Base-by-base conservation (phyloP, 352 stramenopile genomes). In the Phytophthora megakarya region DNA sequence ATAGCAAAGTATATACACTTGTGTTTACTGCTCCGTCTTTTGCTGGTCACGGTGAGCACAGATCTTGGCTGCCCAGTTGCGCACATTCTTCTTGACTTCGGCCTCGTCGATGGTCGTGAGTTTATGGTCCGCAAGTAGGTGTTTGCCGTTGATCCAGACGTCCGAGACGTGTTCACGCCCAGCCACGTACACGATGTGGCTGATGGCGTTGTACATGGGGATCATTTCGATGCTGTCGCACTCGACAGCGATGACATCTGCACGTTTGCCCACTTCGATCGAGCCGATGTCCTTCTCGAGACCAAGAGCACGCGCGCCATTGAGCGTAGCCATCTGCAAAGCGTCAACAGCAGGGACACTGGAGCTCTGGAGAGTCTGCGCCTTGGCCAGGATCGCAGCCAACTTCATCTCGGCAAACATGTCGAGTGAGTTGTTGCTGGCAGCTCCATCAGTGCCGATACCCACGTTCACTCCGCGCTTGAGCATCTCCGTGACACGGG, bases 341-440 rank as follows among this genome's bases (percentile, higher is more conserved):
- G 82, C 86, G 35, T 70, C 72, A 3, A 70, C 65, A 0, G 86
- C 83, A 15, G 82, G 75, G 30, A 92, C 75, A 47, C 70, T 84
- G 32, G 73, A 90, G 60, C 81, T 81, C 40, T 90, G 49, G 22
- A 86, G 78, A 13, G 80, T 80, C 51, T 91, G 73, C 18, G 65
- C 83, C 78, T 97, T 97, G 58, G 84, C 88, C 19, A 97, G 52
- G n/a, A 96, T 77, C 4, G 87, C 86, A 7, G 87, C 86, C 46
- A 96, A 67, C 70, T 95, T 96, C 82, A 95, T 95, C 72, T 97
- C 89, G 11, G 62, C 73, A 42, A 96, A 89, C 88, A 97, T 96
- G 59, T 96, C 86, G 50, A 96, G 78, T 57, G 86, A 91, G 62
- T 96, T 96, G 73, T 97, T 97, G 67, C 85, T 95, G 13, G 86